A percentile compares a stretch with the other conserved stretches of the same genome.
phyloP scores from a whole-genome alignment of 106 monocot species.

The Dendrobium chrysotoxum region DNA sequence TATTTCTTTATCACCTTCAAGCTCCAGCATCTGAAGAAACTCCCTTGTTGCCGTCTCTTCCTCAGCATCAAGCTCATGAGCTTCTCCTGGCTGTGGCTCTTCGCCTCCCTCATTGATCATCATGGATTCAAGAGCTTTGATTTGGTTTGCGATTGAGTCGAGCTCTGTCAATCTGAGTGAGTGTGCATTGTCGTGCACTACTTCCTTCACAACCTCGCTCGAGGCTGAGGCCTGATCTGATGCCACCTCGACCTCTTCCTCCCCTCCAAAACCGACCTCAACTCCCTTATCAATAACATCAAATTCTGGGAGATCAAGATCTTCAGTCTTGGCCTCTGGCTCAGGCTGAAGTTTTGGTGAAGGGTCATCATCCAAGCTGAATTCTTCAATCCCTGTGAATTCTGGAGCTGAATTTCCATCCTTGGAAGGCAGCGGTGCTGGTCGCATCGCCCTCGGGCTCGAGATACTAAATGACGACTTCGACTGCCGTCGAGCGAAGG shows the following conservation, averaged over 20 bases:
- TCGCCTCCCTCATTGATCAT: constrained; percentile 25
- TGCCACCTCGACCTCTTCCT: constrained; percentile 8
- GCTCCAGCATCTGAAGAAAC: constrained; percentile 77
- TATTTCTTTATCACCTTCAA: constrained; percentile 18
- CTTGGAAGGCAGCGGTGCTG: neutral
- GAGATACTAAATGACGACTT: constrained; percentile 79
- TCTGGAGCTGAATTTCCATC: constrained; percentile 14
- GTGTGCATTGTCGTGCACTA: constrained; percentile 42
- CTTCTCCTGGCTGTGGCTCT: constrained; percentile 9
- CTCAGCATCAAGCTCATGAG: constrained; percentile 36
- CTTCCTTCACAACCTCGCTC: neutral
- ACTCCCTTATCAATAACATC: constrained; percentile 81
- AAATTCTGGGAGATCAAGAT: constrained; percentile 63
- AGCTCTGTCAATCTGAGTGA: constrained; percentile 47
- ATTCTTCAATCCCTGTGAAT: constrained; percentile 70
- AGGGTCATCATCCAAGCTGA: constrained; percentile 58
- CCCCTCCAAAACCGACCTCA: constrained; percentile 21
- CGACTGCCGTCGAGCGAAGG: constrained; percentile 47
- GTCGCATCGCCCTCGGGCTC: constrained; percentile 38
- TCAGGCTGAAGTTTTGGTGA: constrained; percentile 17
- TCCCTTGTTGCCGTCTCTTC: constrained; percentile 75
- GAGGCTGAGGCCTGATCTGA: constrained; percentile 4
- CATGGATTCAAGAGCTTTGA: constrained; percentile 67
- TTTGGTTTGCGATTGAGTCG: constrained; percentile 72
- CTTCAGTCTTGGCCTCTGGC: constrained; percentile 29